Conservation (phyloP, 331 rosid genomes). For the Ulmus americana region DNA sequence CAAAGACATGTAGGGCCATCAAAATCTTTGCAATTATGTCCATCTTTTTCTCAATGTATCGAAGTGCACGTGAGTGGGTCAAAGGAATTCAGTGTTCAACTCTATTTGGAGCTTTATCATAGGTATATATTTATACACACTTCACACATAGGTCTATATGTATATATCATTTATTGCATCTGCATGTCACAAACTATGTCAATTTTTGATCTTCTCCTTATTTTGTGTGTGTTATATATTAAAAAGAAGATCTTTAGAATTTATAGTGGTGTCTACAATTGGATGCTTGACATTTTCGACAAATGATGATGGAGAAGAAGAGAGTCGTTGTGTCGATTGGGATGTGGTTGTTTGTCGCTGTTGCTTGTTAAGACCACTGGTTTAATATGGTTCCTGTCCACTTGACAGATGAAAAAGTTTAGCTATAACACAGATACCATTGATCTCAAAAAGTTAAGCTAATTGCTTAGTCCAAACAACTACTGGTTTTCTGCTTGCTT, state of each 20-base stretch:
- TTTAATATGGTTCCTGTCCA: background rate
- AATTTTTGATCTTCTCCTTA: too few species aligned
- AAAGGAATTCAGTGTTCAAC: background rate
- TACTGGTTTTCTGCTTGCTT: too few species aligned
- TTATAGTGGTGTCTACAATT: background rate
- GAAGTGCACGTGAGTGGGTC: background rate
- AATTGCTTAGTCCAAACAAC: too few species aligned
- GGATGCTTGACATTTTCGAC: constrained; percentile 13
- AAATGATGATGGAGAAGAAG: constrained; percentile 1
- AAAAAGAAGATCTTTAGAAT: background rate
- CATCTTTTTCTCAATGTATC: background rate
- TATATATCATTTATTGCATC: too few species aligned
- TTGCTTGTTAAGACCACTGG: background rate
- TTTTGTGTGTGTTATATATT: too few species aligned
- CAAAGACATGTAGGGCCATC: background rate
- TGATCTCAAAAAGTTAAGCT: too few species aligned
- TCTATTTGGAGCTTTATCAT: background rate
- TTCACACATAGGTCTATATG: too few species aligned
- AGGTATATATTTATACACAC: too few species aligned
- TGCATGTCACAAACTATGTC: too few species aligned
- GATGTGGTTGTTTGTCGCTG: background rate
- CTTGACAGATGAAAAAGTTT: background rate
- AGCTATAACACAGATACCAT: background rate
- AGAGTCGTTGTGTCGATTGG: background rate
- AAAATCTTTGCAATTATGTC: background rate